phyloP scores from a whole-genome alignment of 225 moss, liverwort and hornwort species.

The Bryum argenteum region DNA sequence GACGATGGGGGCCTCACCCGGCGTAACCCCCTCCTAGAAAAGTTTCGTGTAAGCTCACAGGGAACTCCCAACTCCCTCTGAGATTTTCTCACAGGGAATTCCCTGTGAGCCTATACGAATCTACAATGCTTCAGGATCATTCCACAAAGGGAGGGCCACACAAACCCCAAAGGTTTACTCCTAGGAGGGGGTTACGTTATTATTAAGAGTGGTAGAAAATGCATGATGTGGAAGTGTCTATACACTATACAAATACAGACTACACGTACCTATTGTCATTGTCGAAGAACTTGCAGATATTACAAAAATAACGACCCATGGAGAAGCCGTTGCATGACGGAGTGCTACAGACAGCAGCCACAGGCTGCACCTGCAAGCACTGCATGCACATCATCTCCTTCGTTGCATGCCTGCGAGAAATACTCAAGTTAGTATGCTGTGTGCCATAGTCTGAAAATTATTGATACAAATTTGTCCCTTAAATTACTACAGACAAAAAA shows the following conservation, averaged over 20 bases:
- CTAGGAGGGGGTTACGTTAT: no score
- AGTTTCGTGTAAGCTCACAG: no score
- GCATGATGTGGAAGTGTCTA: no score
- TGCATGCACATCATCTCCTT: conserved; percentile 99
- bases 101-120: no score
- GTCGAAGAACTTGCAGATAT: conserved; percentile 97
- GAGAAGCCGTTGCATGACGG: conserved; percentile 71
- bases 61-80: no score
- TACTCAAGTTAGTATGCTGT: conserved; percentile 17
- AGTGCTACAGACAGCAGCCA: conserved; percentile 79
- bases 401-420: conserved; percentile 80
- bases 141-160: no score
- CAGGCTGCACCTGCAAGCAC: conserved; percentile 91
- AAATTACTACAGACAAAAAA: conserved; percentile 6
- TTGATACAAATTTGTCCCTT: neutral
- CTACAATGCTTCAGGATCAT: no score
- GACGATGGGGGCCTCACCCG: no score
- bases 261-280: conserved; percentile 75
- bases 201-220: no score
- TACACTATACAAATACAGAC: neutral
- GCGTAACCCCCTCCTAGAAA: no score
- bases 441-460: neutral
- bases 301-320: conserved; percentile 95
- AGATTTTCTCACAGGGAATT: no score
- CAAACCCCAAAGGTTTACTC: no score